These are phyloP conservation scores for Carpinus fangiana DNA, from an alignment of 306 rosid genomes.

Conservation along the genomic window DNA sequence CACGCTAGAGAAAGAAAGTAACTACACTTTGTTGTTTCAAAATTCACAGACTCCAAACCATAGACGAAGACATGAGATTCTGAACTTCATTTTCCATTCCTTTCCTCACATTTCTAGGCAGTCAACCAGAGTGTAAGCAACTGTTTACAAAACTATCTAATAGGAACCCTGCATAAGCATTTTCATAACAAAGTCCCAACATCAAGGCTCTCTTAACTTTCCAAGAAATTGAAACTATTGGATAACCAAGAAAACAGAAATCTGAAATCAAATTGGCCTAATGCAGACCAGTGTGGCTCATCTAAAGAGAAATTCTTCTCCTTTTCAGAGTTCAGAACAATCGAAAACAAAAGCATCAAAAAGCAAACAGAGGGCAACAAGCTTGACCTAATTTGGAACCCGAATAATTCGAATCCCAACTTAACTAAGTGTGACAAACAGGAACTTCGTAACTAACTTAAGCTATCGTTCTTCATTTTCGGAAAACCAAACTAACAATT, in stretches of 20 bases:
- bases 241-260: background rate
- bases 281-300: background rate
- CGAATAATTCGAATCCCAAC: constrained; percentile 6
- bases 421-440: constrained; percentile 19
- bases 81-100: background rate
- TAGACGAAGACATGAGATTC: background rate
- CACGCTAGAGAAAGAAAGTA: background rate
- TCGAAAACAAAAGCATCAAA: background rate
- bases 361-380: background rate
- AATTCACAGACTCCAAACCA: background rate
- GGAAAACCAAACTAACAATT: constrained; percentile 11
- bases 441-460: background rate
- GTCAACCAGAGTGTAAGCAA: background rate
- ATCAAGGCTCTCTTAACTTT: background rate
- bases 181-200: background rate
- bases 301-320: background rate
- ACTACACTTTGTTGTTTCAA: background rate
- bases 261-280: background rate
- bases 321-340: background rate
- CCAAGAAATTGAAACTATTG: background rate
- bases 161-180: background rate
- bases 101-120: constrained; percentile 8
- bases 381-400: background rate
- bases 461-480: constrained; percentile 18
- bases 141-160: background rate